These are phyloP conservation scores for Chlamydomonas urium DNA, from an alignment of 139 green algal species.

Conservation along the genomic window DNA sequence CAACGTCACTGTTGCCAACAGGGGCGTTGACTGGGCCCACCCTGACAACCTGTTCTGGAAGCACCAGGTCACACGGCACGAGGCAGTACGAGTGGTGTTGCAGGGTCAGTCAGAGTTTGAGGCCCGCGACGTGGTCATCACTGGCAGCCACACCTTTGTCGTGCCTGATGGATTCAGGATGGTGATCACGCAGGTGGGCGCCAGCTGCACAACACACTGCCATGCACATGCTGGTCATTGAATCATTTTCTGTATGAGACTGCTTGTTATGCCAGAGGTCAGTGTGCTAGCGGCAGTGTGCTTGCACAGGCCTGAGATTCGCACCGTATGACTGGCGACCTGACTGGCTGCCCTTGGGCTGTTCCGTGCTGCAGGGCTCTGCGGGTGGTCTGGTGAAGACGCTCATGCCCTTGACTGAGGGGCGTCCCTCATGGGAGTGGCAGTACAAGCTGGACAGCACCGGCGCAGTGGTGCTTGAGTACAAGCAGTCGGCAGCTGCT, in stretches of 20 bases:
- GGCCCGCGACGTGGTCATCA: constrained; percentile 54
- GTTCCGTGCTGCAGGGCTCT: neutral
- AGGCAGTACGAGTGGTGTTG: constrained; percentile 71
- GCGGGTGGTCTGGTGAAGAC: neutral
- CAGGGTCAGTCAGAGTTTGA: constrained; percentile 88
- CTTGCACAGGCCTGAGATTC: too few relatives aligned
- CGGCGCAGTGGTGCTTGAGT: neutral
- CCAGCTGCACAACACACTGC: neutral
- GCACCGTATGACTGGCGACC: too few relatives aligned
- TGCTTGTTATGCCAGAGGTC: neutral
- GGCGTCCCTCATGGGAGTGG: neutral
- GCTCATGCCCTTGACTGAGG: neutral
- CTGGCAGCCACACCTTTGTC: constrained; percentile 58
- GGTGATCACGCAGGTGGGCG: constrained; percentile 37
- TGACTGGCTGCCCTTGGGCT: neutral
- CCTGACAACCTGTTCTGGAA: constrained; percentile 23
- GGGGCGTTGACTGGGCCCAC: constrained; percentile 75
- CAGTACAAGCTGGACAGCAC: neutral
- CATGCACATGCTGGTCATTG: neutral
- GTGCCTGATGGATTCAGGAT: constrained; percentile 79
- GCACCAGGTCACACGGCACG: constrained; percentile 57
- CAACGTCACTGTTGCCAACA: constrained; percentile 80
- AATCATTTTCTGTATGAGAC: neutral
- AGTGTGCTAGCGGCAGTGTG: neutral
- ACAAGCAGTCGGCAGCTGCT: neutral